These are phyloP conservation scores for Yamadazyma akitaensis DNA, from an alignment of 805 yeast species.

Conservation along the genomic window DNA sequence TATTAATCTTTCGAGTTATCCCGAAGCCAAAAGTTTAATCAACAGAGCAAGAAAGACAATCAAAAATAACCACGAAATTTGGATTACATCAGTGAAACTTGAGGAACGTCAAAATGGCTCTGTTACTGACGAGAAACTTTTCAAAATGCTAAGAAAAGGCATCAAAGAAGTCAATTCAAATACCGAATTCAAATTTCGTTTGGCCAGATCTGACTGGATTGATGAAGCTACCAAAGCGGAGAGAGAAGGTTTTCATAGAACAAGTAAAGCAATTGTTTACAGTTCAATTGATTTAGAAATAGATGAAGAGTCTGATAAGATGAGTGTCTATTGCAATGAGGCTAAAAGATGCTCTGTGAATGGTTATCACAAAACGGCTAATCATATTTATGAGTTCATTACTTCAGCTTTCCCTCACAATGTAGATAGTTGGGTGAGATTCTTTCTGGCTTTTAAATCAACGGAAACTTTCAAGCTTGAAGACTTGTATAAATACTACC, in stretches of 20 bases:
- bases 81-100: conserved; percentile 67
- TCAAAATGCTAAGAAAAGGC: conserved; percentile 49
- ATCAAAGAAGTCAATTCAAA: conserved; percentile 34
- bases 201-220: conserved; percentile 45
- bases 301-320: background rate
- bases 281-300: background rate
- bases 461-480: conserved; percentile 6
- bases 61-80: conserved; percentile 48
- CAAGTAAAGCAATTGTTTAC: conserved; percentile 53
- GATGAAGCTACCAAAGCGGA: conserved; percentile 54
- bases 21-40: conserved; percentile 52
- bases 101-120: conserved; percentile 53
- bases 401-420: conserved; percentile 47
- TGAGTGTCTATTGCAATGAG: conserved; percentile 10
- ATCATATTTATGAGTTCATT: conserved; percentile 46
- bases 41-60: conserved; percentile 58
- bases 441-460: conserved; percentile 31
- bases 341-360: conserved; percentile 15
- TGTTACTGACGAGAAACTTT: conserved; percentile 43
- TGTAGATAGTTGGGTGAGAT: conserved; percentile 47
- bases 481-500: conserved; percentile 39
- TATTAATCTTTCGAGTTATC: conserved; percentile 42
- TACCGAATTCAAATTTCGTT: conserved; percentile 12
- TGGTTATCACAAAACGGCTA: conserved; percentile 41
- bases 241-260: conserved; percentile 37